phyloP scores from a whole-genome alignment of 163 green algal species.

The Scenedesmus sp. region DNA sequence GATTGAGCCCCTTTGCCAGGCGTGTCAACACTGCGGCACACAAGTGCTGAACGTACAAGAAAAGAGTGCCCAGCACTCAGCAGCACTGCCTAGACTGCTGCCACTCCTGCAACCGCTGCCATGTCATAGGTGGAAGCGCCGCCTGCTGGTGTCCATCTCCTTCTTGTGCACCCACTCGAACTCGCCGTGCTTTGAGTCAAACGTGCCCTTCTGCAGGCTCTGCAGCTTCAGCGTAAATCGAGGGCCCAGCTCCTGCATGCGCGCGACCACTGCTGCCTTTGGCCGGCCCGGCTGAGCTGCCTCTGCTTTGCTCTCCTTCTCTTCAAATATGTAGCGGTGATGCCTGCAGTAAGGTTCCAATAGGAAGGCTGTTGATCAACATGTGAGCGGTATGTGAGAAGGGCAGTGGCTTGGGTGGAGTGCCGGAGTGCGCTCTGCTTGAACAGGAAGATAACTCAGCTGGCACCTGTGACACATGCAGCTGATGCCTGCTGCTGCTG shows the following conservation, averaged over 20 bases:
- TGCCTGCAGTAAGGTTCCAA: no score
- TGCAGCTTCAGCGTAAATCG: constrained; percentile 98
- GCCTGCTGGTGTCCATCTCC: constrained; percentile 82
- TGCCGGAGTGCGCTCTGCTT: no score
- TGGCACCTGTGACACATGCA: no score
- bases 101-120: background rate
- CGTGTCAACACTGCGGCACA: no score
- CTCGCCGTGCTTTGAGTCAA: constrained; percentile 94
- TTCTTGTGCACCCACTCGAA: constrained; percentile 96
- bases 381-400: background rate
- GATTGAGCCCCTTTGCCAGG: no score
- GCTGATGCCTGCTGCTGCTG: no score
- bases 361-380: no score
- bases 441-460: no score
- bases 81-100: background rate
- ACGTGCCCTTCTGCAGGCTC: constrained; percentile 96
- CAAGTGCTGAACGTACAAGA: no score
- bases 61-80: no score
- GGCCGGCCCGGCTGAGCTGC: background rate
- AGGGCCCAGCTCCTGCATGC: constrained; percentile 96
- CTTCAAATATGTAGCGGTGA: constrained; percentile 97
- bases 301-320: constrained; percentile 78
- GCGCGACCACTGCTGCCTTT: constrained; percentile 68
- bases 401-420: no score
- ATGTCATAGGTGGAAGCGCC: constrained; percentile 86